These are phyloP conservation scores for Pichia kluyveri DNA, from an alignment of 805 yeast genomes.

Conservation along the genomic window DNA sequence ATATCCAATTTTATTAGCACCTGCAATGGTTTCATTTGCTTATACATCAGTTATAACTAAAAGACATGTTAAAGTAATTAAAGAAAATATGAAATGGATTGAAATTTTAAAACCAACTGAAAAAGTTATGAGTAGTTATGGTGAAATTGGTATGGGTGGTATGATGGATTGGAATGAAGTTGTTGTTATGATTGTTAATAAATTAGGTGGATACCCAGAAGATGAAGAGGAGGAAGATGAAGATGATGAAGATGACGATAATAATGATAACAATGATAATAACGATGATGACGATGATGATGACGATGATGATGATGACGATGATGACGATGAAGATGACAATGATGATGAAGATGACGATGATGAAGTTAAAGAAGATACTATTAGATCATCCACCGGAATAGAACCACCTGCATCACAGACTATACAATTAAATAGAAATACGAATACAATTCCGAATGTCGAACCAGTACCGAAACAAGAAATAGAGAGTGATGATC, in stretches of 20 bases:
- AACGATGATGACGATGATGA: conserved; percentile 23
- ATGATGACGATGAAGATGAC: conserved; percentile 19
- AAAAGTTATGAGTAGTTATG: conserved; percentile 43
- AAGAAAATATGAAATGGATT: conserved; percentile 59
- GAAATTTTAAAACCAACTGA: conserved; percentile 52
- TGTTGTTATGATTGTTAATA: conserved; percentile 44
- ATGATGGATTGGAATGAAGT: conserved; percentile 63
- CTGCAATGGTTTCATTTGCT: conserved; percentile 54
- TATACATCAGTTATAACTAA: conserved; percentile 48
- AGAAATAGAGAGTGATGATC: background rate
- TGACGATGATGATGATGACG: conserved; percentile 21
- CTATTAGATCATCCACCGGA: no score
- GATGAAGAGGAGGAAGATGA: conserved; percentile 48
- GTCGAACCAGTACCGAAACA: background rate
- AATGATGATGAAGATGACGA: conserved; percentile 12
- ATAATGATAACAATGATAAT: conserved; percentile 15
- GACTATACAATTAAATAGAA: background rate
- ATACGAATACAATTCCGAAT: background rate
- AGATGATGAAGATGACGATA: conserved; percentile 28
- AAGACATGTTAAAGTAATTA: conserved; percentile 41
- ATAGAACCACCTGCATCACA: no score
- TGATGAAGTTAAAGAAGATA: conserved; percentile 6
- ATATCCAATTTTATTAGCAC: conserved; percentile 48
- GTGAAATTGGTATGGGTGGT: conserved; percentile 61
- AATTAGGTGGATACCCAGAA: conserved; percentile 42